Percentiles rank a stretch among this genome's conserved stretches.
phyloP scores from a whole-genome alignment of 495 filamentous ascomycete species.

The Talaromyces borbonicus region DNA sequence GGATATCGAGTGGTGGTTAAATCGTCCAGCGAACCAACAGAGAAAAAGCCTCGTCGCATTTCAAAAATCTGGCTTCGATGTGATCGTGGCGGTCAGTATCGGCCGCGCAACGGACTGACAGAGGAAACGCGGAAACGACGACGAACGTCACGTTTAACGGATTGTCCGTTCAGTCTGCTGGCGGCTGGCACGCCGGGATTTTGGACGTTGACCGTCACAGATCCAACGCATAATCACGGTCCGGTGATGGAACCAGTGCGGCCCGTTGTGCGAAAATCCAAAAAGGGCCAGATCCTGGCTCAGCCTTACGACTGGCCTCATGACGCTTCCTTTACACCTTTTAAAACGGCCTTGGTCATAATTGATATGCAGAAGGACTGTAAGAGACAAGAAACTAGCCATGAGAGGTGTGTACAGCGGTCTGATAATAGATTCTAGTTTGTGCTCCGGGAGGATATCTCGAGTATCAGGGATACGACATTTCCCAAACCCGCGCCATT shows the following conservation, averaged over 20 bases:
- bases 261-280: slow-evolving; percentile 31
- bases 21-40: slow-evolving; percentile 36
- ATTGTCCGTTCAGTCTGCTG: slow-evolving; percentile 40
- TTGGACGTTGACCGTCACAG: slow-evolving; percentile 36
- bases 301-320: slow-evolving; percentile 56
- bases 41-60: slow-evolving; percentile 39
- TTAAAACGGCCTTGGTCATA: slow-evolving; percentile 55
- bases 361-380: slow-evolving; percentile 70
- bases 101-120: slow-evolving; percentile 38
- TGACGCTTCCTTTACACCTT: slow-evolving; percentile 43
- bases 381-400: too few relatives aligned
- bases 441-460: slow-evolving; percentile 51
- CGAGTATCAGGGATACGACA: slow-evolving; percentile 48
- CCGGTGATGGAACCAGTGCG: slow-evolving; percentile 33
- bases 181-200: slow-evolving; percentile 35
- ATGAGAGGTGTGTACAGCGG: too few relatives aligned
- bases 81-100: slow-evolving; percentile 42
- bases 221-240: slow-evolving; percentile 37
- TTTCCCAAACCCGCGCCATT: slow-evolving; percentile 39
- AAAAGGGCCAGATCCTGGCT: slow-evolving; percentile 38
- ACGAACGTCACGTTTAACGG: slow-evolving; percentile 37
- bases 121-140: slow-evolving; percentile 39
- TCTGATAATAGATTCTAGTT: slow-evolving; percentile 32
- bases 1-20: slow-evolving; percentile 42
- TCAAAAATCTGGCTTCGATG: slow-evolving; percentile 41